phyloP scores from a whole-genome alignment of 2,329 filamentous ascomycete genomes.

The Didymella segeticola region DNA sequence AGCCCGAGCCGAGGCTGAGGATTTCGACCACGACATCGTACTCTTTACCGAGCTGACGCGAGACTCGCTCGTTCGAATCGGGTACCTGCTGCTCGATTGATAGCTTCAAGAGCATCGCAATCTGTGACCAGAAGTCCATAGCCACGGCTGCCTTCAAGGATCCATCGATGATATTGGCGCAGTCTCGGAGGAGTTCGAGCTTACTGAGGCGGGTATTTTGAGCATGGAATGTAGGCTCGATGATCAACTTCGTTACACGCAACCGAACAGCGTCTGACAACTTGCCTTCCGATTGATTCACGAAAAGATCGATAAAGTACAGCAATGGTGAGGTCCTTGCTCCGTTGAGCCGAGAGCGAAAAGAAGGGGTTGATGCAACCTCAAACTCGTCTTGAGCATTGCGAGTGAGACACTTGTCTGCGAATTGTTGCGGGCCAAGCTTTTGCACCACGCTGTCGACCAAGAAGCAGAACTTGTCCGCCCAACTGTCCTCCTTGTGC shows the following conservation, averaged over 20 bases:
- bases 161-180: conserved; percentile 29
- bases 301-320: conserved; percentile 69
- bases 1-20: conserved; percentile 65
- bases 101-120: conserved; percentile 27
- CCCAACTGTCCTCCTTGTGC: conserved; percentile 52
- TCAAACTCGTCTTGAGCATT: conserved; percentile 67
- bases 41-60: conserved; percentile 65
- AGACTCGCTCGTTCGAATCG: conserved; percentile 32
- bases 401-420: conserved; percentile 56
- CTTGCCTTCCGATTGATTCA: conserved; percentile 50
- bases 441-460: conserved; percentile 58
- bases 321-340: conserved; percentile 67
- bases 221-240: conserved; percentile 64
- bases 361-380: conserved; percentile 70
- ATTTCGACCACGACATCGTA: conserved; percentile 74
- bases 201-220: conserved; percentile 45
- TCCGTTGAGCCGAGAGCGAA: conserved; percentile 58
- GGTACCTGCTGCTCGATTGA: conserved; percentile 33
- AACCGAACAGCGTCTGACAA: conserved; percentile 49
- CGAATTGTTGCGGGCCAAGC: conserved; percentile 59
- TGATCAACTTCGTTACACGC: conserved; percentile 54
- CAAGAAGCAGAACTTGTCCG: conserved; percentile 59
- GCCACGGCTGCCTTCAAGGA: conserved; percentile 29
- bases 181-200: conserved; percentile 50
- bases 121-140: conserved; percentile 38